Conservation (phyloP, 176 grass and related monocot genomes). For the Echinochloa phyllopogon region DNA sequence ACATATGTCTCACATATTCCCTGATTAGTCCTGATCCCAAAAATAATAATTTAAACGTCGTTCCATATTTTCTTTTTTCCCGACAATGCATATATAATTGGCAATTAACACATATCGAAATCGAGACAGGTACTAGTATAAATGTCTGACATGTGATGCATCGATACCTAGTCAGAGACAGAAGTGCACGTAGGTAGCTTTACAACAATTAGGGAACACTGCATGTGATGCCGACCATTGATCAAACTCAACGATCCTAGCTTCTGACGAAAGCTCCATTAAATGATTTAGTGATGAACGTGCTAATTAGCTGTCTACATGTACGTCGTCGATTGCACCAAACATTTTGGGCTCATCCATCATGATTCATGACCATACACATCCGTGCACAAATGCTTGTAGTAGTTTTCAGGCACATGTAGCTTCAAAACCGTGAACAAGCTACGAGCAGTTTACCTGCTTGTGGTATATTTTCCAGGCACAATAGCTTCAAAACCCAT, state of each 20-base stretch:
- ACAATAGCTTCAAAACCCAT: not conserved
- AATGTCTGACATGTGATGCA: slow-evolving; percentile 8
- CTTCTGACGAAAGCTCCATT: slow-evolving; percentile 17
- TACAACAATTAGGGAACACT: slow-evolving; percentile 12
- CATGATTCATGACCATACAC: not conserved
- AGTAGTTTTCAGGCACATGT: not conserved
- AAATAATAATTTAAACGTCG: not conserved
- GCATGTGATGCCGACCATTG: slow-evolving; percentile 24
- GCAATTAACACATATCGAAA: not conserved
- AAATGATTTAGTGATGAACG: slow-evolving; percentile 16
- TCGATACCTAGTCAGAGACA: slow-evolving; percentile 12
- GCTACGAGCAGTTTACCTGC: not conserved
- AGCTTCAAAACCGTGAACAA: not conserved
- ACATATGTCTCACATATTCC: too few relatives aligned
- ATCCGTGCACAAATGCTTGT: too few relatives aligned
- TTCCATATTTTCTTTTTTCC: not conserved
- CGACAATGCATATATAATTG: not conserved
- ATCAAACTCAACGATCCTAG: not conserved
- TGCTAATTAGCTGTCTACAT: slow-evolving; percentile 12
- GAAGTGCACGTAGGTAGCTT: not conserved
- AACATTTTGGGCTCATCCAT: slow-evolving; percentile 34
- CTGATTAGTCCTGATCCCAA: not conserved
- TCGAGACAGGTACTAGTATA: not conserved
- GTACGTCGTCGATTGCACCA: slow-evolving; percentile 4
- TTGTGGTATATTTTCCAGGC: too few relatives aligned